phyloP scores from a whole-genome alignment of 306 rosid species.

The Geum urbanum region DNA sequence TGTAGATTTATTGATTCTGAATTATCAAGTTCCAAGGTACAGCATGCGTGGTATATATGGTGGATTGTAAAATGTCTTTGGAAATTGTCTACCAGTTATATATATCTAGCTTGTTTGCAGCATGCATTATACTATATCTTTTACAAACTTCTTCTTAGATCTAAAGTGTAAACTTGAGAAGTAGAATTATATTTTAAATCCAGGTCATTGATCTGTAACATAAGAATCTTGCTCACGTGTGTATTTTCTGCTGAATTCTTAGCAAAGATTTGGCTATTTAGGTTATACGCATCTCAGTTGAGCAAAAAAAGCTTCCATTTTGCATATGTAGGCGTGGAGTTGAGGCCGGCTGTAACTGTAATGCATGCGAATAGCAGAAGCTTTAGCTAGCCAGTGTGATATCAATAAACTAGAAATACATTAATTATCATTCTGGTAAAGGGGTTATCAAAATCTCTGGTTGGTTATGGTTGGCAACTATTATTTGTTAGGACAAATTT shows the following conservation, averaged over 20 bases:
- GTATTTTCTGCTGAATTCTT: slow-evolving; percentile 1
- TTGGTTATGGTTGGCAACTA: slow-evolving; percentile 51
- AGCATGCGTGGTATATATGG: slow-evolving; percentile 21
- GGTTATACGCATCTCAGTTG: neutral
- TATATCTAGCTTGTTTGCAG: slow-evolving; percentile 25
- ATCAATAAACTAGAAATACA: slow-evolving; percentile 10
- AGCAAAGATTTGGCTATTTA: neutral
- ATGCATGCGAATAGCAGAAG: slow-evolving; percentile 26
- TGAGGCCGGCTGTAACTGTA: neutral
- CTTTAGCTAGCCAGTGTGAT: slow-evolving; percentile 13
- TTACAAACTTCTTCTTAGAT: slow-evolving; percentile 13
- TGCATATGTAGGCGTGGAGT: neutral
- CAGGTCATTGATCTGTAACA: neutral
- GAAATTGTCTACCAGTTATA: slow-evolving; percentile 32
- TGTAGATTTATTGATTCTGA: slow-evolving; percentile 30
- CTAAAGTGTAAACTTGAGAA: neutral
- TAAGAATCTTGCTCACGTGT: slow-evolving; percentile 28
- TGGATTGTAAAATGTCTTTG: slow-evolving; percentile 26
- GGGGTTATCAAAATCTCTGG: slow-evolving; percentile 26
- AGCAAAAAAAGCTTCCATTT: neutral
- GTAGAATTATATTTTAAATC: neutral
- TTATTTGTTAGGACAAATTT: slow-evolving; percentile 37
- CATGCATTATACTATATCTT: neutral
- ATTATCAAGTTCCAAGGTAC: slow-evolving; percentile 43
- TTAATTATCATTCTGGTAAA: slow-evolving; percentile 21